These are phyloP conservation scores for Carex myosuroides DNA, from an alignment of 176 grass and related monocot genomes.

Conservation along the genomic window DNA sequence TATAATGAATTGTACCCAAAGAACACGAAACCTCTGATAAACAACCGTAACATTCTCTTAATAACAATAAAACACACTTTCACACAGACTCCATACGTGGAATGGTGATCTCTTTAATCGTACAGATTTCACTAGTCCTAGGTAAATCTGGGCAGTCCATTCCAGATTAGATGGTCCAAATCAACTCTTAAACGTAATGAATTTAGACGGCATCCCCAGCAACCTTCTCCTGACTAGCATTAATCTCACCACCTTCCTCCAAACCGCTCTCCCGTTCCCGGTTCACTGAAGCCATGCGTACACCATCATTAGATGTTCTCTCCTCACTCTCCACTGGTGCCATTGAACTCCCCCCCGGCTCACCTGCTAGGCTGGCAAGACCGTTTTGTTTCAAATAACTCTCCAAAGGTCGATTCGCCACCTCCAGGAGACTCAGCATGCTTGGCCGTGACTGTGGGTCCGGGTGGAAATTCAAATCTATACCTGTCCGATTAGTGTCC, in stretches of 20 bases:
- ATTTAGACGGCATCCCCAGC: conserved; percentile 21
- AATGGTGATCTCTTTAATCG: not conserved
- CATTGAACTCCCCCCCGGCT: conserved; percentile 37
- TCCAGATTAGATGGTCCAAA: not conserved
- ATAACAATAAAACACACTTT: not conserved
- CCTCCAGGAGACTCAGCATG: conserved; percentile 73
- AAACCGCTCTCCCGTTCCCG: conserved; percentile 32
- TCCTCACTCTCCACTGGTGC: conserved; percentile 53
- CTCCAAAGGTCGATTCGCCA: conserved; percentile 41
- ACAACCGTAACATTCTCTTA: not conserved
- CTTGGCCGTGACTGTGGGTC: conserved; percentile 35
- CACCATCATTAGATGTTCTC: conserved; percentile 45
- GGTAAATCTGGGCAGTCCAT: not conserved
- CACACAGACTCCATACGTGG: not conserved
- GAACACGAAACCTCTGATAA: not conserved
- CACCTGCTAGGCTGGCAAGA: conserved; percentile 40
- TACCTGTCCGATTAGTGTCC: conserved; percentile 48
- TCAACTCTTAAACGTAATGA: not conserved
- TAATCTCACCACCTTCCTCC: conserved; percentile 35
- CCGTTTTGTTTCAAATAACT: conserved; percentile 63
- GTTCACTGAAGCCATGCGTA: conserved; percentile 20
- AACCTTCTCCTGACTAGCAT: conserved; percentile 29
- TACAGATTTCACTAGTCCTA: not conserved
- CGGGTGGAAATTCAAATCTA: conserved; percentile 85
- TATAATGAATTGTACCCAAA: not conserved